phyloP scores from a whole-genome alignment of 352 stramenopile genomes.

The Phytopythium delawarense region DNA sequence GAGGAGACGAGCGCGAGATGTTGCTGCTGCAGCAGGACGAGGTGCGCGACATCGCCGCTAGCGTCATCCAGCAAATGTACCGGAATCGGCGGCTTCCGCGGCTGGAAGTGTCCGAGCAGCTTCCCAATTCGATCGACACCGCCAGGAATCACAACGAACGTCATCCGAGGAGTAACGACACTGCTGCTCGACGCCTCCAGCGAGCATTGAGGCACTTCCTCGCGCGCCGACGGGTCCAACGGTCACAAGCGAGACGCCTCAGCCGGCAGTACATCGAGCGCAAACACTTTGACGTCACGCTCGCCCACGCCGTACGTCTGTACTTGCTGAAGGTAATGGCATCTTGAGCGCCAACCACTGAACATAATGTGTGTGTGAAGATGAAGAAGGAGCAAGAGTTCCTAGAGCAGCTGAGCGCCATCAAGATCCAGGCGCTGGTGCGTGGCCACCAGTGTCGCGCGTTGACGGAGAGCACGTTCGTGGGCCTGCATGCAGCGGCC shows the following conservation, averaged over 20 bases:
- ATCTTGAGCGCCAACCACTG: not conserved
- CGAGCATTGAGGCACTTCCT: conserved; percentile 21
- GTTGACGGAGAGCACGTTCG: conserved; percentile 35
- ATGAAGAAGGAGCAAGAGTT: conserved; percentile 34
- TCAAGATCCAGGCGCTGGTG: conserved; percentile 63
- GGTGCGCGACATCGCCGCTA: conserved; percentile 37
- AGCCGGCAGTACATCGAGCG: conserved; percentile 61
- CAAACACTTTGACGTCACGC: conserved; percentile 39
- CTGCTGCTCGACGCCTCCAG: conserved; percentile 38
- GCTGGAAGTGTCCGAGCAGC: not conserved
- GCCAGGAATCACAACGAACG: not conserved
- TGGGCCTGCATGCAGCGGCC: conserved; percentile 39
- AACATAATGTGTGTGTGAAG: conserved; percentile 13
- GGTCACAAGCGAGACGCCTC: conserved; percentile 30
- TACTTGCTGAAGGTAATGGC: too few relatives aligned
- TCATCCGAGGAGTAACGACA: not conserved
- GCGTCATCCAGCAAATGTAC: conserved; percentile 35
- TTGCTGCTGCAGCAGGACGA: conserved; percentile 27
- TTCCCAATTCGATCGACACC: not conserved
- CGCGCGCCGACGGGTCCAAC: conserved; percentile 17
- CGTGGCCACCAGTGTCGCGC: conserved; percentile 54
- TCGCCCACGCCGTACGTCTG: conserved; percentile 40
- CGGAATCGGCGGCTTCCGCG: conserved; percentile 9
- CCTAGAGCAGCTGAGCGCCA: conserved; percentile 38
- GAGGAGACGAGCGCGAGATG: conserved; percentile 13